Conservation (phyloP, 2,329 filamentous ascomycete genomes). For the Cadophora luteo-olivacea region DNA sequence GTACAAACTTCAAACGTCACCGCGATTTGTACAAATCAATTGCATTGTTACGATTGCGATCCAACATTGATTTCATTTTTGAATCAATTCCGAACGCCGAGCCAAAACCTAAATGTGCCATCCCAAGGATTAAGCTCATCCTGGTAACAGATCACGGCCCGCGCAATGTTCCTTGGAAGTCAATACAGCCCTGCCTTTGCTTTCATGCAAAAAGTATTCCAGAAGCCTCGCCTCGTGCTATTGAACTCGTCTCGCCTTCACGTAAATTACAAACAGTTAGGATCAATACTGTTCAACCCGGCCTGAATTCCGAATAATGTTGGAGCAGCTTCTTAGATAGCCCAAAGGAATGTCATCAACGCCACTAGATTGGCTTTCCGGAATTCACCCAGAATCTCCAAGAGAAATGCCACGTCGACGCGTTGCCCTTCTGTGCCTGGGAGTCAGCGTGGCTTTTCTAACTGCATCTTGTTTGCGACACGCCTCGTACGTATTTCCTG, state of each 20-base stretch:
- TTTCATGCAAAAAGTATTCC: conserved; percentile 2
- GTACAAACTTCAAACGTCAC: neutral
- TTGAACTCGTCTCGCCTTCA: neutral
- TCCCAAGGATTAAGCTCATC: neutral
- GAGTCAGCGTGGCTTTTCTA: neutral
- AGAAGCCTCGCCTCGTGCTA: neutral
- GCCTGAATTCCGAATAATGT: neutral
- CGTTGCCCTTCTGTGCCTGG: neutral
- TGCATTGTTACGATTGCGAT: neutral
- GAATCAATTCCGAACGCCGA: neutral
- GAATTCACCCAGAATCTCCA: neutral
- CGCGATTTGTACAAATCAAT: neutral
- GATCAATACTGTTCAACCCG: neutral
- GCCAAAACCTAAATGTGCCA: neutral
- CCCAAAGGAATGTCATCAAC: neutral
- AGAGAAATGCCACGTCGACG: neutral
- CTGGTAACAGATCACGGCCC: neutral
- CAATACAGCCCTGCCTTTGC: neutral
- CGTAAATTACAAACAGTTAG: neutral
- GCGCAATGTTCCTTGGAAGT: neutral
- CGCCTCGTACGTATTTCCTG: neutral
- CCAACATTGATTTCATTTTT: neutral
- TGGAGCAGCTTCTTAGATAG: neutral
- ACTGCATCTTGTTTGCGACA: neutral
- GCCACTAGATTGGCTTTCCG: neutral